Conservation (phyloP, 192 early-diverging fungal genomes). For the Coemansia sp. region DNA sequence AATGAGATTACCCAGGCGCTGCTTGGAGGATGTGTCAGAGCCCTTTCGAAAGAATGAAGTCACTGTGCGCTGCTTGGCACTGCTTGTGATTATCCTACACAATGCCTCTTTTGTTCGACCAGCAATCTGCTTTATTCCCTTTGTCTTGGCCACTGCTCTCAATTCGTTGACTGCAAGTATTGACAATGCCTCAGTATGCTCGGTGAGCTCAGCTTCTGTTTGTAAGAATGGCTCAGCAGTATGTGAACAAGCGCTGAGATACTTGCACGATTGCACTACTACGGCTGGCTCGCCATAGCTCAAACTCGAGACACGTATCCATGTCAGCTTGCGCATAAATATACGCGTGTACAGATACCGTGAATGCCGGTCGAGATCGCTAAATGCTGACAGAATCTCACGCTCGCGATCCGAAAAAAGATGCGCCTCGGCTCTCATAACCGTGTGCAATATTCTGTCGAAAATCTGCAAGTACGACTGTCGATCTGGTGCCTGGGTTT, state of each 20-base stretch:
- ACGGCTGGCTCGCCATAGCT: conserved; percentile 32
- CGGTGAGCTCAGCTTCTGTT: conserved; percentile 17
- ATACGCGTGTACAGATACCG: conserved; percentile 47
- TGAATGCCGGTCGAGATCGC: conserved; percentile 32
- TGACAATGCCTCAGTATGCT: conserved; percentile 21
- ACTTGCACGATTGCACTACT: conserved; percentile 41
- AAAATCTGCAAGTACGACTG: conserved; percentile 45
- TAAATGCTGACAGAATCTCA: conserved; percentile 18
- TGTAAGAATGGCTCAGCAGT: conserved; percentile 24
- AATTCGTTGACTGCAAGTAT: conserved; percentile 31
- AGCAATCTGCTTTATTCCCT: conserved; percentile 37
- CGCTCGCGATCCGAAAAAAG: conserved; percentile 36
- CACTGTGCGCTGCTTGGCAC: conserved; percentile 40
- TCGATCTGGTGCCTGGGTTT: conserved; percentile 22
- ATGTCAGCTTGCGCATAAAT: conserved; percentile 47
- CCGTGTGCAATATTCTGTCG: conserved; percentile 37
- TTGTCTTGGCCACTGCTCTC: conserved; percentile 25
- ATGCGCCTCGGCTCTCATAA: conserved; percentile 33
- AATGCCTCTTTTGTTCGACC: conserved; percentile 34
- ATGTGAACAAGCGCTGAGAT: conserved; percentile 5
- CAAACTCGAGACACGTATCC: conserved; percentile 35
- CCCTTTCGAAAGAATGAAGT: conserved; percentile 39
- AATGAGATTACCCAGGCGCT: conserved; percentile 17
- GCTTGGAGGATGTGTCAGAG: conserved; percentile 10
- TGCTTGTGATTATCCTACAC: conserved; percentile 23